Evolutionary conservation across 768 basidiomycete species (phyloP), one percentile per base, ranked within the genome.

Genomic region (Psilocybe tampanensis): DNA sequence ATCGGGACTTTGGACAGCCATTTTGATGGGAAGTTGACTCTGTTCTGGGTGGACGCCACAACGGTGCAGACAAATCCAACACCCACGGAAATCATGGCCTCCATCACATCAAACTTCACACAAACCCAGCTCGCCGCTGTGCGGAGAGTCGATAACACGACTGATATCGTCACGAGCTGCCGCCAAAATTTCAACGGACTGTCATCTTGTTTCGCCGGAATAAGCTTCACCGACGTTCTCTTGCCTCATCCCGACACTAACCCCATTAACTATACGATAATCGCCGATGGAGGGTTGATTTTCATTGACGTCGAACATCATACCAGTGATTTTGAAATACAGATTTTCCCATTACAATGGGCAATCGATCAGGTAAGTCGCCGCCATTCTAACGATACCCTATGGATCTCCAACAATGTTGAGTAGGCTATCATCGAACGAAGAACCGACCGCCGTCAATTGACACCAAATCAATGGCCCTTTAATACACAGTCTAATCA

Each of bases 301-400:
- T 81, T 83, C 59, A 82, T 92, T 60, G 81, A 93, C 62, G 90
- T 90, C 0, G 74, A 76, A 19, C 72, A 75, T 18, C 89, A 90
- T 64, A 80, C 72, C 2, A 86, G 88, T 57, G 88, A 90, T 69
- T 84, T 86, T 60, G 89, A 92, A 68, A 73, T 73, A 52, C 73
- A 86, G 44, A 77, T 90, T 26, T 66, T 93, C 17, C 91, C 91
- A 1, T 60, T 93, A 19, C 91, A 93, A 60, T 86, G 90, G 80
- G 87, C 89, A 9, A 74, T 93, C 33, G 91, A 93, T 62, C 76
- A 82, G 66, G 89, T 86, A 58, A 23, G 81, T 54, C 12, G n/a
- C n/a, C n/a, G n/a, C n/a, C n/a, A n/a, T n/a, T n/a, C n/a, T n/a
- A n/a, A n/a, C n/a, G n/a, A n/a, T n/a, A n/a, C n/a, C n/a, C n/a